A percentile compares a stretch with the other conserved stretches of the same genome.
These are phyloP conservation scores for Francoa sonchifolia DNA, from an alignment of 441 rosid species.

Conservation along the genomic window DNA sequence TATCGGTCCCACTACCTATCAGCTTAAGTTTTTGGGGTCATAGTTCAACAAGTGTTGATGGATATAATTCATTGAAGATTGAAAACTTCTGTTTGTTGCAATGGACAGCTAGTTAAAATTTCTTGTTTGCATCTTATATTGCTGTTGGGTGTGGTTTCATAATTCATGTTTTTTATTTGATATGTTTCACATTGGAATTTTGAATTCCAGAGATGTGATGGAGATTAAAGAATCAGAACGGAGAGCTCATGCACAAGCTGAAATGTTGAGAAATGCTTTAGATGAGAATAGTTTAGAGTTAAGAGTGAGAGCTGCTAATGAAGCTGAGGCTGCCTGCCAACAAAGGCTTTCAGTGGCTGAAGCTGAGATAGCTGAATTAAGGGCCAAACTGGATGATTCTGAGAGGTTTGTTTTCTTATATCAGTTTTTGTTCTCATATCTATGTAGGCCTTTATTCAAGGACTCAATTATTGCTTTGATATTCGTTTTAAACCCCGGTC, in stretches of 20 bases:
- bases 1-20: too few relatives aligned
- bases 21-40: too few relatives aligned
- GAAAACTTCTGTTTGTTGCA: too few relatives aligned
- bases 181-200: constrained; percentile 1
- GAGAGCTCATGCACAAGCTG: constrained; percentile 69
- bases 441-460: too few relatives aligned
- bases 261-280: constrained; percentile 49
- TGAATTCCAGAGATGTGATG: constrained; percentile 42
- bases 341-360: constrained; percentile 74
- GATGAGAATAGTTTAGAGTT: constrained; percentile 85
- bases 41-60: too few relatives aligned
- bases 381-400: constrained; percentile 63
- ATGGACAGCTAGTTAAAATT: too few relatives aligned
- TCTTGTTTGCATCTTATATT: too few relatives aligned
- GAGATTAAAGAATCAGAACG: constrained; percentile 80
- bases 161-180: constrained; percentile 1
- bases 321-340: constrained; percentile 85
- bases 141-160: too few relatives aligned
- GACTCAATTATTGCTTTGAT: too few relatives aligned
- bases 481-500: too few relatives aligned
- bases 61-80: too few relatives aligned
- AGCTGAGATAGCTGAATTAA: constrained; percentile 75
- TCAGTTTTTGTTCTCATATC: background rate
- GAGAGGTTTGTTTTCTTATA: constrained; percentile 45
- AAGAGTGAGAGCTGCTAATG: constrained; percentile 94